These are phyloP conservation scores for Hymenoscyphus scutula DNA, from an alignment of 2,329 filamentous ascomycete species.

Conservation along the genomic window DNA sequence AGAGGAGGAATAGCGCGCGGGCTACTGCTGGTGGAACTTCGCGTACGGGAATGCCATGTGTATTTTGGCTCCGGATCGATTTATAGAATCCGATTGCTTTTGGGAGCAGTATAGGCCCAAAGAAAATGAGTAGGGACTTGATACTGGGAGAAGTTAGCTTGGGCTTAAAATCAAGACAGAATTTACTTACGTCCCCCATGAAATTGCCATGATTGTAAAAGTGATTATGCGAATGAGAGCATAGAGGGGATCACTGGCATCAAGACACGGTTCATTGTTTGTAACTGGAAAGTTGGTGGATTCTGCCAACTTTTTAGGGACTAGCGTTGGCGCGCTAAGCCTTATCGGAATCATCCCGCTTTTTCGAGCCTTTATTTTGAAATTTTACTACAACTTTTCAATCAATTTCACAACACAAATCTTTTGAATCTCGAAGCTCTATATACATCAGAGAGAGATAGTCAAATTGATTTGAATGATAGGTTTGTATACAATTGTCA, in stretches of 20 bases:
- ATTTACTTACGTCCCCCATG: conserved; percentile 49
- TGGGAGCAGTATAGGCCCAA: conserved; percentile 71
- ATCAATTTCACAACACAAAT: background rate
- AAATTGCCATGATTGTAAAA: conserved; percentile 40
- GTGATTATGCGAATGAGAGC: background rate
- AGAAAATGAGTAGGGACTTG: conserved; percentile 47
- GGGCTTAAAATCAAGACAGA: conserved; percentile 34
- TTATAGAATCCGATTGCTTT: conserved; percentile 65
- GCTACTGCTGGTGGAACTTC: conserved; percentile 53
- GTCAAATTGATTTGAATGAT: background rate
- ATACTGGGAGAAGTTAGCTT: conserved; percentile 36
- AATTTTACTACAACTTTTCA: background rate
- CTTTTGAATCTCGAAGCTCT: background rate
- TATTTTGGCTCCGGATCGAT: conserved; percentile 44
- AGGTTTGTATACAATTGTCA: background rate
- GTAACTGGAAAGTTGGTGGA: background rate
- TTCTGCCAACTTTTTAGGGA: conserved; percentile 7
- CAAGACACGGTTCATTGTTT: conserved; percentile 6
- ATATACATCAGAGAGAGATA: background rate
- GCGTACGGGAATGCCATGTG: conserved; percentile 49
- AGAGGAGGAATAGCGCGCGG: conserved; percentile 60
- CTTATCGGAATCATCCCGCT: background rate
- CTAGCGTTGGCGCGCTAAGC: background rate
- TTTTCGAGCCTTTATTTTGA: conserved; percentile 9
- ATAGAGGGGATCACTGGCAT: background rate